Evolutionary conservation across 2,329 filamentous ascomycete species (phyloP), one percentile per base, ranked within the genome.

Genomic region (Chaetomiaceae sp.): DNA sequence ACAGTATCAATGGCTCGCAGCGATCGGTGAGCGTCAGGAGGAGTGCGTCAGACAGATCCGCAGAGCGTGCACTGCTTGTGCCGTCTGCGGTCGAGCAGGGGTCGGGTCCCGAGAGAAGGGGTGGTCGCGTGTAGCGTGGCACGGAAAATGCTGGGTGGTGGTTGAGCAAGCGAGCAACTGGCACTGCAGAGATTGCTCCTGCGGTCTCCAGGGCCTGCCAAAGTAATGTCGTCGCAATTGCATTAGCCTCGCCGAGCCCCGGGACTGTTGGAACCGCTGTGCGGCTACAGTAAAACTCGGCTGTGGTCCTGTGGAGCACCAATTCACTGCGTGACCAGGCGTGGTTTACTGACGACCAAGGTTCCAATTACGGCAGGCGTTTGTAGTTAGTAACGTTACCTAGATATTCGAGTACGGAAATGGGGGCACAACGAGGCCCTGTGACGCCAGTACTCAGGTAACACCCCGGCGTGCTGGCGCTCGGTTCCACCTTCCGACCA

Each of bases 161-260:
- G 48, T 43, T 36, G 49, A 41, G 39, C 34, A 47, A 38, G 45
- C 45, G 43, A 52, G 41, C 39, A 48, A 41, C 40, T 49, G 47
- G n/a, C n/a, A n/a, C n/a, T n/a, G n/a, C n/a, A n/a, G n/a, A n/a
- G n/a, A n/a, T n/a, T n/a, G n/a, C n/a, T n/a, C n/a, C n/a, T n/a
- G n/a, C n/a, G n/a, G n/a, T n/a, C n/a, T n/a, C n/a, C 52, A 50
- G 50, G 51, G 49, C 51, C 51, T 53, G 51, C 47, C 51, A 32
- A 41, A 22, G 30, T 20, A 46, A 51, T 47, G 50, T 48, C 53
- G 47, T 55, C 47, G 50, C 47, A 50, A 44, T 48, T 50, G 50
- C 52, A 54, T 50, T 49, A 48, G 49, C 42, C 45, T 49, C 35
- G 35, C 34, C 50, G 38, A 36, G 44, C 30, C 35, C 33, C 20